Conservation (phyloP, 441 rosid genomes). For the Manihot esculenta region DNA sequence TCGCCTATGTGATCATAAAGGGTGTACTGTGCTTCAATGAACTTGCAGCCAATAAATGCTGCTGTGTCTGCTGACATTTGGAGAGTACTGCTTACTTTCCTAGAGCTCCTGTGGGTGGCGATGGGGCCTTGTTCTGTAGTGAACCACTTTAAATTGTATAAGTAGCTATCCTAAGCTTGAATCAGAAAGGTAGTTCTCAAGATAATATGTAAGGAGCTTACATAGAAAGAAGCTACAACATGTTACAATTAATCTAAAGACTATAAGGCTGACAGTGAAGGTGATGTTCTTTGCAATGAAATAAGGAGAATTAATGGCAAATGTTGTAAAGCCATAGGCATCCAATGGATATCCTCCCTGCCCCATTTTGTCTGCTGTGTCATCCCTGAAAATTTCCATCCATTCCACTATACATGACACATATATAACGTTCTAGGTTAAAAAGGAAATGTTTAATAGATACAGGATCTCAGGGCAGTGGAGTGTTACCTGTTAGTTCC, state of each 20-base stretch:
- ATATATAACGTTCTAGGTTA: background rate
- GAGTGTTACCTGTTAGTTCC: constrained; percentile 38
- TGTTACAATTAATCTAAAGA: background rate
- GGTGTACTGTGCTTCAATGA: constrained; percentile 48
- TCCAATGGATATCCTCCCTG: constrained; percentile 37
- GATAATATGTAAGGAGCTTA: background rate
- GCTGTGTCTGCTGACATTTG: constrained; percentile 57
- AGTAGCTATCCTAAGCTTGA: background rate
- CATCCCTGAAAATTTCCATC: no score
- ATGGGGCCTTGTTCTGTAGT: constrained; percentile 46
- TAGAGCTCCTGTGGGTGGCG: constrained; percentile 45
- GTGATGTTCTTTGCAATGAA: constrained; percentile 53
- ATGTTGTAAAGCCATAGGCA: constrained; percentile 53
- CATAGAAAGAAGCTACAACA: background rate
- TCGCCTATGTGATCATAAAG: constrained; percentile 50
- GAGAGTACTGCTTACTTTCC: constrained; percentile 56
- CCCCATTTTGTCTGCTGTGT: constrained; percentile 38
- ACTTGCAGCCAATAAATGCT: constrained; percentile 44
- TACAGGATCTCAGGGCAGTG: background rate
- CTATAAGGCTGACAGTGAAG: constrained; percentile 34
- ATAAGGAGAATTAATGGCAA: constrained; percentile 52
- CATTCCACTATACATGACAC: background rate
- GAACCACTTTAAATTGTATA: background rate
- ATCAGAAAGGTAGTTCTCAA: background rate
- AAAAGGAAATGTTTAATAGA: no score